Conservation (phyloP, 768 basidiomycete genomes). For the Trichaptum fuscoviolaceum region DNA sequence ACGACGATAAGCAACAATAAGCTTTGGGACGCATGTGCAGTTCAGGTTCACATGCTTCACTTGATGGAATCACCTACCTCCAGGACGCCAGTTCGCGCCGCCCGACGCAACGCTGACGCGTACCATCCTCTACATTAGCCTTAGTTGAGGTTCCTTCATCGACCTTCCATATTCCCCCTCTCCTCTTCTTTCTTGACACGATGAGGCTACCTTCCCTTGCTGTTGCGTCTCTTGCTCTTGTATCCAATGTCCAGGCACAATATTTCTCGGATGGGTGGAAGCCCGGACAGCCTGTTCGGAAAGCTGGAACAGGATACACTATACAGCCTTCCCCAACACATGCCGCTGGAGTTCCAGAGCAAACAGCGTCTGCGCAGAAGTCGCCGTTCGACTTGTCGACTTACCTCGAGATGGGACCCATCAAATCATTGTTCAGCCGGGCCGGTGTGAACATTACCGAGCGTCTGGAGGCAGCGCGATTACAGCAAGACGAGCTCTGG, state of each 20-base stretch:
- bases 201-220: slow-evolving; percentile 48
- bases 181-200: slow-evolving; percentile 24
- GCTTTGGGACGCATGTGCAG: neutral
- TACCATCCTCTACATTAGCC: neutral
- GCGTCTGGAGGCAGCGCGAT: slow-evolving; percentile 29
- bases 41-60: neutral
- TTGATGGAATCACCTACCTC: neutral
- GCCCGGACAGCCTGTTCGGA: slow-evolving; percentile 57
- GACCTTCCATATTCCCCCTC: slow-evolving; percentile 15
- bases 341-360: slow-evolving; percentile 13
- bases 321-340: slow-evolving; percentile 1
- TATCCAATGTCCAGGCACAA: slow-evolving; percentile 45
- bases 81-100: slow-evolving; percentile 2
- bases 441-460: slow-evolving; percentile 73
- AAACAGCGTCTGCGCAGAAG: slow-evolving; percentile 21
- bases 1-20: neutral
- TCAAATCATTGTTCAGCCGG: slow-evolving; percentile 46
- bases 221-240: slow-evolving; percentile 23
- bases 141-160: neutral
- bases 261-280: slow-evolving; percentile 82
- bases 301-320: slow-evolving; percentile 13
- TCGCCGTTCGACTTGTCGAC: slow-evolving; percentile 24
- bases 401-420: slow-evolving; percentile 47
- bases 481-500: slow-evolving; percentile 41
- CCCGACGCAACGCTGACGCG: neutral